Evolutionary conservation across 305 asterid genomes (phyloP).

Genomic region (Fraxinus baroniana): DNA sequence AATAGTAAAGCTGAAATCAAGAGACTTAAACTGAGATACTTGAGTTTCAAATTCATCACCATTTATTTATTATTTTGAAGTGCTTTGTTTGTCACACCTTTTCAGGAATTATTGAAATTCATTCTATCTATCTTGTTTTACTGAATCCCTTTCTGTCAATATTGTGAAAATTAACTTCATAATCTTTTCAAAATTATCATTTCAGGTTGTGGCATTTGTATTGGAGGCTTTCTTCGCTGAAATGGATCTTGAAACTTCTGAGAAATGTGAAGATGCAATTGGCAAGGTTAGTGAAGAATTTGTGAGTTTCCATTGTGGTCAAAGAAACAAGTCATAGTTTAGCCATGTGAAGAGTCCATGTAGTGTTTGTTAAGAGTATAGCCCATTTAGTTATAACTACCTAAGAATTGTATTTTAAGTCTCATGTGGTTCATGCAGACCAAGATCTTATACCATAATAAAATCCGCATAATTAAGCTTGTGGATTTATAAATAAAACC

Average conservation of each 20-base stretch:
- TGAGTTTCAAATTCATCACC: not conserved
- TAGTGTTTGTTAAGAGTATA: not conserved
- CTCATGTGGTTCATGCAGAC: not conserved
- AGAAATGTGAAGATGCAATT: slow-evolving; percentile 37
- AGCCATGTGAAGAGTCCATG: not conserved
- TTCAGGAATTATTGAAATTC: not conserved
- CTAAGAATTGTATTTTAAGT: not conserved
- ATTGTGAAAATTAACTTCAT: slow-evolving; percentile 5
- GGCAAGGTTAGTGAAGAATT: slow-evolving; percentile 48
- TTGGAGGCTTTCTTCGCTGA: slow-evolving; percentile 99
- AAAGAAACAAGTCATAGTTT: not conserved
- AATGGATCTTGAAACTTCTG: slow-evolving; percentile 75
- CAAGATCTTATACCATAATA: not conserved
- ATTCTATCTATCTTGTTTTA: not conserved
- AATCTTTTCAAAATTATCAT: slow-evolving; percentile 7
- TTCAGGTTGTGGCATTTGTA: slow-evolving; percentile 95
- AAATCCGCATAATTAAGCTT: not conserved
- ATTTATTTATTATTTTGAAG: not conserved
- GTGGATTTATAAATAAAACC: not conserved
- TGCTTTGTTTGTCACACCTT: not conserved
- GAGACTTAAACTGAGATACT: not conserved
- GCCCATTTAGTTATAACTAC: not conserved
- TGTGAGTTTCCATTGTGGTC: slow-evolving; percentile 3
- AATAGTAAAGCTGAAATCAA: not conserved
- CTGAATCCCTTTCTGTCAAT: not conserved